Base-by-base conservation (phyloP, 768 basidiomycete species). In the Leccinum sublutescens region DNA sequence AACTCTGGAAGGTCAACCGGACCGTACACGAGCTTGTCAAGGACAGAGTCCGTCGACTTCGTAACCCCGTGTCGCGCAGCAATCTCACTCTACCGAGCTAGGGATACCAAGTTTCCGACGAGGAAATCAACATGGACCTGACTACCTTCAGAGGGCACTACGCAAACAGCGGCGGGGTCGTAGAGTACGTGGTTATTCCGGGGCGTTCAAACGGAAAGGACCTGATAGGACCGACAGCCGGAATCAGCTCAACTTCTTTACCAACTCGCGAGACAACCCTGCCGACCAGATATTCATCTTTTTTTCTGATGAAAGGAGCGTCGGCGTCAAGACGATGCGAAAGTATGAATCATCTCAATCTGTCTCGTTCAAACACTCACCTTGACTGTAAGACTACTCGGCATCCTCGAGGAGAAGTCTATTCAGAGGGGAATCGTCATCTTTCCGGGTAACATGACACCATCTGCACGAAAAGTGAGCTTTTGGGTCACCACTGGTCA, bases 321-420 rank as follows among this genome's bases (percentile, higher is more conserved):
- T 98, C 7, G 93, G 95, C 59, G 94, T 98, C 48, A 96, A 97
- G 75, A 93, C 95, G 4, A 98, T 98, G 93, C 81, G 95, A 78
- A 96, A 94, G 96, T 97, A 73, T 56, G 89, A 31, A 53, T 31
- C 31, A 52, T 57, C 36, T 17, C 45, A 23, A 38, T 29, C n/a
- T 25, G 8, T 52, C 27, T 31, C 17, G 14, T 62, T 25, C 56
- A 14, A 19, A 14, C 29, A 43, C 64, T 69, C 38, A 71, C 54
- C n/a, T 15, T 15, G 14, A 17, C 4, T 25, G 4, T 34, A 59
- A 98, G 96, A 72, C 79, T 99, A 64, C 83, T 98, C 55, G 80
- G 81, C 60, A 93, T 96, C 64, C 80, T 99, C 55, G 95, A 98
- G 72, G 91, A 94, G 73, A 93, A 95, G 75, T 82, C 82, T 59